Evolutionary conservation across 2,329 filamentous ascomycete species (phyloP), one percentile per base, ranked within the genome.

Genomic region (Chaetomium olivaceum): DNA sequence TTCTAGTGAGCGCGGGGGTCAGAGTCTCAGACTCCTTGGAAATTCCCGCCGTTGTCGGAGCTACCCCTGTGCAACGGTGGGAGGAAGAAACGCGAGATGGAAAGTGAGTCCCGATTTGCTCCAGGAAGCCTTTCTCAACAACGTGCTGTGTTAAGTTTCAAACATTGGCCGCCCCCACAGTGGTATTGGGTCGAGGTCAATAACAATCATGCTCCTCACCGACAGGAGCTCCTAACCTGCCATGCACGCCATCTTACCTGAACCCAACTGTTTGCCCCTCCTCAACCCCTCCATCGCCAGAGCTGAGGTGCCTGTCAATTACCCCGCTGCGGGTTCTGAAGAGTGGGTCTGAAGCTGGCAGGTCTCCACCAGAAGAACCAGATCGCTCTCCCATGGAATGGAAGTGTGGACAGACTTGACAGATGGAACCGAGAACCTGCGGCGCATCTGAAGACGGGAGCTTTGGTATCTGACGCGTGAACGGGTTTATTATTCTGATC

Each of bases 31-130:
- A 3, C 9, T 36, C 8, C n/a, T 21, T 21, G 33, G 25, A 27
- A 61, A 65, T 65, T 65, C 66, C 60, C 39, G 39, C 39, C 39
- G 66, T 68, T 68, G 56, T 68, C 66, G 66, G 66, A 68, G 66
- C 66, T 63, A 36, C 29, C 65, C 60, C 33, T 43, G 33, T 33
- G 23, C 27, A 14, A 57, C 29, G n/a, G n/a, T 2, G 29, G 5
- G 16, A 16, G 31, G 11, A 39, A 11, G 19, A 36, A 25, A n/a
- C 27, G 21, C 54, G 31, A 12, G n/a, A 43, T 43, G 39, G 39
- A n/a, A 16, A 43, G 39, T 43, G 19, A 57, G 21, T 29, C 16
- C 58, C 43, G 43, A 46, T 23, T 43, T 39, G 21, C 12, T 57
- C 19, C n/a, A 16, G 14, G 11, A 57, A 56, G 29, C 27, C 21